Evolutionary conservation across 768 basidiomycete genomes (phyloP), one percentile per base, ranked within the genome.

Genomic region (Crepidotus variabilis): DNA sequence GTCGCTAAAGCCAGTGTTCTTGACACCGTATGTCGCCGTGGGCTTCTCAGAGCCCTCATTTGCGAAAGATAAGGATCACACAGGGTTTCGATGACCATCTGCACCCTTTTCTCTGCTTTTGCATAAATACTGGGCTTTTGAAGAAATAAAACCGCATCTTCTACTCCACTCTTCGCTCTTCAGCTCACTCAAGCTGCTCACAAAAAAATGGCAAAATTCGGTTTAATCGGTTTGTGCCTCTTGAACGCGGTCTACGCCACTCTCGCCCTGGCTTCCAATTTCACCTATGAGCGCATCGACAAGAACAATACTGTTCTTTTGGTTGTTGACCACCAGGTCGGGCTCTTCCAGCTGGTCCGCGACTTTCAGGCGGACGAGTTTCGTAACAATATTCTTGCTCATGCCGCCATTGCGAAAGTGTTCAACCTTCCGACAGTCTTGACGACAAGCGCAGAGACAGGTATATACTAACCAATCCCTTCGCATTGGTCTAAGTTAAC

Each of bases 301-400:
- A 80, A 79, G 63, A 65, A 75, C 63, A 61, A 80, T 36, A 69
- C 65, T 5, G 64, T 72, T 34, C 68, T 79, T n/a, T 64, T 80
- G 45, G 68, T 81, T 51, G 71, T 81, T 48, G 80, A 81, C 66
- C 77, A 77, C 59, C 78, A 81, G 58, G 65, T 78, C 36, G 79
- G 80, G 16, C 63, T 81, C 7, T 80, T 75, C 66, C 73, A 77
- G 57, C 61, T 81, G 24, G 75, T 73, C 0, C 74, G 73, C 60
- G 79, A 81, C 64, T 65, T 65, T 55, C 54, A 66, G 7, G 69
- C 76, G 0, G 72, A 71, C 14, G 67, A 74, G 43, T 75, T 71
- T 58, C 72, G 73, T 56, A 77, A 71, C 65, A 79, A 74, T 60
- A 70, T 81, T 57, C 63, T 80, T 34, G 79, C 78, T 6, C 78